Percentiles rank a stretch among this genome's conserved stretches.
phyloP scores from a whole-genome alignment of 371 early-diverging fungal genomes.

The Catenaria anguillulae region DNA sequence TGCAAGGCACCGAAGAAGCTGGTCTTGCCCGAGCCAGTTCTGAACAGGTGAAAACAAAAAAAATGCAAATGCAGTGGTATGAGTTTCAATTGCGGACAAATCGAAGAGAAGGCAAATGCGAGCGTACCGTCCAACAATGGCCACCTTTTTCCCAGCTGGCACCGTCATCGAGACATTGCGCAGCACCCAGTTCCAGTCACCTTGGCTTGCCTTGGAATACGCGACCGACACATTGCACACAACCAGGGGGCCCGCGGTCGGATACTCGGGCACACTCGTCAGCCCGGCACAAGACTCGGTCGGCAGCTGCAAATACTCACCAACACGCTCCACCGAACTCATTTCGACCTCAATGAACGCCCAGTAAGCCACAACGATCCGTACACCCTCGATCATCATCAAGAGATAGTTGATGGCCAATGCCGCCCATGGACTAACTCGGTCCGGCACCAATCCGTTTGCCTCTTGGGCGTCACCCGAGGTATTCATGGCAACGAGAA shows the following conservation, averaged over 20 bases:
- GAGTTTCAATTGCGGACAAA: too few species aligned
- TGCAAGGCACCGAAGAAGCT: not conserved
- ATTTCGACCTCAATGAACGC: conserved; percentile 62
- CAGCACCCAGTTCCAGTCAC: not conserved
- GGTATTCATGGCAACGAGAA: not conserved
- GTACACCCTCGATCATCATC: not conserved
- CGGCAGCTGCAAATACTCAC: conserved; percentile 37
- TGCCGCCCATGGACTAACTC: not conserved
- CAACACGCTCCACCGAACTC: conserved; percentile 70
- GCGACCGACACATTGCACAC: conserved; percentile 46
- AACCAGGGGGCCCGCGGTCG: conserved; percentile 34
- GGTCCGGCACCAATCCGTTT: not conserved
- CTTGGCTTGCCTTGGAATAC: conserved; percentile 20
- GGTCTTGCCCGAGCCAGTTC: not conserved
- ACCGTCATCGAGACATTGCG: not conserved
- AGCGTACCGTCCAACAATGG: not conserved
- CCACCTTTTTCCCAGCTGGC: not conserved
- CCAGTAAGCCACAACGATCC: not conserved
- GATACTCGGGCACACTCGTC: not conserved
- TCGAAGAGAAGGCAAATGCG: too few species aligned
- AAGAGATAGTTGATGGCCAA: not conserved
- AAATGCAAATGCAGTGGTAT: too few species aligned
- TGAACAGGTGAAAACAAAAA: too few species aligned
- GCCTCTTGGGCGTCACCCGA: too few species aligned
- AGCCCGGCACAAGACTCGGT: not conserved